Evolutionary conservation across 2,329 filamentous ascomycete genomes (phyloP).

Genomic region (Clonostachys sp.): DNA sequence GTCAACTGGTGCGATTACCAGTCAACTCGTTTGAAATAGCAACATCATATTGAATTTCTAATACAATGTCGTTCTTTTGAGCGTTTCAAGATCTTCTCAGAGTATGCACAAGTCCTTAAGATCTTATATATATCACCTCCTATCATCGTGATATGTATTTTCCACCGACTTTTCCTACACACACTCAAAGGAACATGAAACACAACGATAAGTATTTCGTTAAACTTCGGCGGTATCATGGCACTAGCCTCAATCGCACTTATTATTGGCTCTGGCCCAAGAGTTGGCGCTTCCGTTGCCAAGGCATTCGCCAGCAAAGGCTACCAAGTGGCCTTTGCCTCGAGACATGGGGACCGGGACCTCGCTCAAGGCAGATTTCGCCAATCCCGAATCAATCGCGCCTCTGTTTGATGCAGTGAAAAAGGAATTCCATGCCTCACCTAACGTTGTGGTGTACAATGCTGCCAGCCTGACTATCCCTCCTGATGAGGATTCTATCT

Average conservation of each 20-base stretch:
- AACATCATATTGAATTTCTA: no score
- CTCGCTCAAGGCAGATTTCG: constrained; percentile 6
- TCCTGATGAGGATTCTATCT: constrained; percentile 18
- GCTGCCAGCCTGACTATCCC: constrained; percentile 26
- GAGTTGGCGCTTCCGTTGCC: constrained; percentile 1
- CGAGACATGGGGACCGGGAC: constrained; percentile 6
- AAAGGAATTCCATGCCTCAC: constrained; percentile 19
- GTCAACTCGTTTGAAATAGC: no score
- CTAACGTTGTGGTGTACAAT: constrained; percentile 36
- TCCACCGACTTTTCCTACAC: no score
- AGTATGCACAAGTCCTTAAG: no score
- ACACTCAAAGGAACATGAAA: no score
- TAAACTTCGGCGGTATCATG: no score
- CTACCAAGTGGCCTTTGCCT: constrained; percentile 2
- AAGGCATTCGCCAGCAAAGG: neutral
- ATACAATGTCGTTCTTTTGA: no score
- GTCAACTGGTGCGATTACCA: no score
- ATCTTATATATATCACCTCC: no score
- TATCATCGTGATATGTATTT: no score
- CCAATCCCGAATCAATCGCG: neutral
- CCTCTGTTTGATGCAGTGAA: constrained; percentile 23
- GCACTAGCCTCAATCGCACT: neutral
- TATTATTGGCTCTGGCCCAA: constrained; percentile 3
- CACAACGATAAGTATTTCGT: no score
- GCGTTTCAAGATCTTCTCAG: no score